Evolutionary conservation across 1,284 basidiomycete species (phyloP), one percentile per base, ranked within the genome.

Genomic region (Leccinum proliferum): DNA sequence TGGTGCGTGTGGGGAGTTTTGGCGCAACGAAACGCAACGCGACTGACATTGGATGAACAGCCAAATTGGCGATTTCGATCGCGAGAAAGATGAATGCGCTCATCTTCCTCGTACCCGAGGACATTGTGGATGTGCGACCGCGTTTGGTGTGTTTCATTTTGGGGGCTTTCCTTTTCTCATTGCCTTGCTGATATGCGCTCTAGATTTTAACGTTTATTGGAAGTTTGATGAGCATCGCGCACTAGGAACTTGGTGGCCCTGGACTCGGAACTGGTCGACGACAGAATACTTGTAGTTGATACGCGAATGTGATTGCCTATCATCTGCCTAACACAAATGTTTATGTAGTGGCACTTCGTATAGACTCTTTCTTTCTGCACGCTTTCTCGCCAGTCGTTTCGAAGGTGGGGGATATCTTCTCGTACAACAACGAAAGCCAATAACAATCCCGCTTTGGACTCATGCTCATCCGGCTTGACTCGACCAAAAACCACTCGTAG

Each of bases 31-130:
- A 9, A 34, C 34, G 2, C 5, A n/a, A 21, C 21, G 21, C 0
- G 12, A 39, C 7, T 46, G 18, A 50, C n/a, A 43, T 18, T 57
- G 25, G 29, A 32, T 1, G 52, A 10, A 21, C 65, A 94, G 94
- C 94, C 50, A 97, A 97, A 84, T 77, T 99, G 65, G 97, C 95
- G 15, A 99, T 99, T 70, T 96, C 43, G n/a, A 46, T 46, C n/a
- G 43, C 43, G n/a, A 46, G 43, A 46, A 46, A 46, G 43, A 46
- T 46, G 43, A 46, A 46, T 11, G 43, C n/a, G 10, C n/a, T 46
- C 15, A 46, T 46, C 43, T 46, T 46, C 43, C n/a, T 46, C n/a
- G n/a, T 46, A n/a, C n/a, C 43, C 10, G 43, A 46, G n/a, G 43
- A 46, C n/a, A 18, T 46, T 46, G 43, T 95, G 43, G 93, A 95